phyloP scores from a whole-genome alignment of 768 basidiomycete genomes.

The Cyathus striatus region DNA sequence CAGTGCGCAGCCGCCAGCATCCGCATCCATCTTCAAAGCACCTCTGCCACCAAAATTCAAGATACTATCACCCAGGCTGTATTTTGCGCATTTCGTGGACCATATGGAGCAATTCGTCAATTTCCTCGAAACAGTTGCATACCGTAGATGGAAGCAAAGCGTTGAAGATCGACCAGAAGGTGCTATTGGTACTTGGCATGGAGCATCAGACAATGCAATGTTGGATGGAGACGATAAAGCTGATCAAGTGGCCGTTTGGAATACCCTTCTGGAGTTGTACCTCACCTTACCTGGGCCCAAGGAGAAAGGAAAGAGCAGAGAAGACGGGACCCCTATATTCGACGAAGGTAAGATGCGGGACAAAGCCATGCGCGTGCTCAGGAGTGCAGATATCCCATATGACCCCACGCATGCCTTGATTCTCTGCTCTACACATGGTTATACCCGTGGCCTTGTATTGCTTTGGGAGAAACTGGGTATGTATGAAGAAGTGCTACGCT shows the following conservation, averaged over 20 bases:
- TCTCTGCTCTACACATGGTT: slow-evolving; percentile 80
- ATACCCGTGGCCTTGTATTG: slow-evolving; percentile 80
- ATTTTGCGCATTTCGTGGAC: slow-evolving; percentile 93
- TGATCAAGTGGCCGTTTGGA: slow-evolving; percentile 89
- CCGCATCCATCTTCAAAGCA: slow-evolving; percentile 26
- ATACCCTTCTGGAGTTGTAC: slow-evolving; percentile 92
- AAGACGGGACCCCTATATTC: slow-evolving; percentile 14
- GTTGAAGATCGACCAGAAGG: slow-evolving; percentile 35
- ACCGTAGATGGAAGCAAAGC: slow-evolving; percentile 73
- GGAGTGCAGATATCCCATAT: slow-evolving; percentile 60
- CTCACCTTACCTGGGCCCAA: slow-evolving; percentile 48
- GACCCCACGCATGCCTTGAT: slow-evolving; percentile 93
- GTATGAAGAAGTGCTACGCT: slow-evolving; percentile 93
- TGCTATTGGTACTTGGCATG: slow-evolving; percentile 12
- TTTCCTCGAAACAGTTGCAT: slow-evolving; percentile 86
- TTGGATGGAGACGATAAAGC: slow-evolving; percentile 49
- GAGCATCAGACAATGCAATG: slow-evolving; percentile 11
- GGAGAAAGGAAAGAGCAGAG: slow-evolving; percentile 34
- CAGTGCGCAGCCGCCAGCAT: slow-evolving; percentile 52
- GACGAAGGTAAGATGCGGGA: slow-evolving; percentile 34
- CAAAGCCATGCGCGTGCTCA: slow-evolving; percentile 74
- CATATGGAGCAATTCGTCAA: slow-evolving; percentile 77
- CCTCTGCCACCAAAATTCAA: slow-evolving; percentile 32
- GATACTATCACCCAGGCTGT: slow-evolving; percentile 75
- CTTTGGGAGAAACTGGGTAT: slow-evolving; percentile 94